Evolutionary conservation across 2,329 filamentous ascomycete species (phyloP).

Genomic region (Biscogniauxia sp.): DNA sequence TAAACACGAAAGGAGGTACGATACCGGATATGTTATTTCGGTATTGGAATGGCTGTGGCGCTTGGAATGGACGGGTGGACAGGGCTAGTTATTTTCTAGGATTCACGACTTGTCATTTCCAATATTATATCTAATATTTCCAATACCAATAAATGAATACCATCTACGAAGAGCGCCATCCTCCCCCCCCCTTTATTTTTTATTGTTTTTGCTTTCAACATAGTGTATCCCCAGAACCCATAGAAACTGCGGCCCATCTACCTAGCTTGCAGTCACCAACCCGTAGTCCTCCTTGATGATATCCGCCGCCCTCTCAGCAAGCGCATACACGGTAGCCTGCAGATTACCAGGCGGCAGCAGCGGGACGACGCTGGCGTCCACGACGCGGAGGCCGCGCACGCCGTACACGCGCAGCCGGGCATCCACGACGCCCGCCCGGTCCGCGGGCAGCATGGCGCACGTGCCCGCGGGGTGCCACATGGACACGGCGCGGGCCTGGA

Average conservation of each 20-base stretch:
- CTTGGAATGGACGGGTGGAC: too few species aligned
- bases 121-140: too few species aligned
- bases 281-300: conserved; percentile 23
- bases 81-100: too few species aligned
- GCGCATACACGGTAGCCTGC: conserved; percentile 30
- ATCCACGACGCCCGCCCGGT: conserved; percentile 36
- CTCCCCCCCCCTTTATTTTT: too few species aligned
- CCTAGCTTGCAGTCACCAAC: neutral
- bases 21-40: too few species aligned
- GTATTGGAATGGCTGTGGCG: too few species aligned
- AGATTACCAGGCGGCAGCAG: conserved; percentile 33
- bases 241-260: neutral
- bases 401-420: conserved; percentile 34
- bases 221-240: neutral
- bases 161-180: too few species aligned
- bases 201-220: too few species aligned
- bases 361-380: conserved; percentile 36
- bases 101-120: too few species aligned
- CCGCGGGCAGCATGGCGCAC: conserved; percentile 34
- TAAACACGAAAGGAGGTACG: too few species aligned
- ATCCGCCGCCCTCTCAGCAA: conserved; percentile 33
- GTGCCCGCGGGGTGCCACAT: conserved; percentile 25
- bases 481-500: conserved; percentile 15
- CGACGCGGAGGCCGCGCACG: conserved; percentile 33
- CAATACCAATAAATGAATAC: too few species aligned